A percentile compares a stretch with the other conserved stretches of the same genome.
phyloP scores from a whole-genome alignment of 805 yeast species.

The Wickerhamomyces silvicola region DNA sequence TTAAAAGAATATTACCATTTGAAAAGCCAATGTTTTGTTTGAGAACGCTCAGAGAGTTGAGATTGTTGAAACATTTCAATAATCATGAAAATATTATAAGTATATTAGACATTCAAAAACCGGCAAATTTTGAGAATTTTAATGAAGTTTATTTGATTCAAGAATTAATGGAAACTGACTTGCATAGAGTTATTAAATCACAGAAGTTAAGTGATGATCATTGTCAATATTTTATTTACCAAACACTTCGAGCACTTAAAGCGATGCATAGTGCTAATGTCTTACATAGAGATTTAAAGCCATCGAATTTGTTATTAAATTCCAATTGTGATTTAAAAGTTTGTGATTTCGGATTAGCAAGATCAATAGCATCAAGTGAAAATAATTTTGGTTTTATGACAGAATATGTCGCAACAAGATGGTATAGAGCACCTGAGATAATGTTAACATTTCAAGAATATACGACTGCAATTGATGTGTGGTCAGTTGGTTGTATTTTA shows the following conservation, averaged over 20 bases:
- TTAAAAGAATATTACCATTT: conserved; percentile 71
- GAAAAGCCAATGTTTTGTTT: conserved; percentile 58
- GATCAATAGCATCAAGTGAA: conserved; percentile 45
- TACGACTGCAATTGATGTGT: conserved; percentile 69
- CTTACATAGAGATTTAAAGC: conserved; percentile 72
- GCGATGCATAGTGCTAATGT: conserved; percentile 68
- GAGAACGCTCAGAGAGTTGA: conserved; percentile 66
- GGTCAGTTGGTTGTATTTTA: conserved; percentile 77
- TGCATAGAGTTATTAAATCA: conserved; percentile 54
- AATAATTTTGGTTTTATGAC: conserved; percentile 53
- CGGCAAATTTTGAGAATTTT: conserved; percentile 49
- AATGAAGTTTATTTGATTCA: conserved; percentile 71
- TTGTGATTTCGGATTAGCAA: conserved; percentile 73
- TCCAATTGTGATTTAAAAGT: conserved; percentile 69
- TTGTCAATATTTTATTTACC: conserved; percentile 64
- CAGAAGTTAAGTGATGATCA: conserved; percentile 59
- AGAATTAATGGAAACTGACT: conserved; percentile 72
- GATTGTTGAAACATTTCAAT: conserved; percentile 54
- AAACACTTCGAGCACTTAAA: conserved; percentile 62
- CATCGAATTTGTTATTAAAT: conserved; percentile 62
- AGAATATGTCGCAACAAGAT: conserved; percentile 78
- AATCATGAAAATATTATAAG: conserved; percentile 69
- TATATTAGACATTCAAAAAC: conserved; percentile 61
- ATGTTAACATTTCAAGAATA: conserved; percentile 70
- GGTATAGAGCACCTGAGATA: conserved; percentile 83